A percentile compares a stretch with the other conserved stretches of the same genome.
These are phyloP conservation scores for Chytriomyces sp. DNA, from an alignment of 192 early-diverging fungal species.

Conservation along the genomic window DNA sequence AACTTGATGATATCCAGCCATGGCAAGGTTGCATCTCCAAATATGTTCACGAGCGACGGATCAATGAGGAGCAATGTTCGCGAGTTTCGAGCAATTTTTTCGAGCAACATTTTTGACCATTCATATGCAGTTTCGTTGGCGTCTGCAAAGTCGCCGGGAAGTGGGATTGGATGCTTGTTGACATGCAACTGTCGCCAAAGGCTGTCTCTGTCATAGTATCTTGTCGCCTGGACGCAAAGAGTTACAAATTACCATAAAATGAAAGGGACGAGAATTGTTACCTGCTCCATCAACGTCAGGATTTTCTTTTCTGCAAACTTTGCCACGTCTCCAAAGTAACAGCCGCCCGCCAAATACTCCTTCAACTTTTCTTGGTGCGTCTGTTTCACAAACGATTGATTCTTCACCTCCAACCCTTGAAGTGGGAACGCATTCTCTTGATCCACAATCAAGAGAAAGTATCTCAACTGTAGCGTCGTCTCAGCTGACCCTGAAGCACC, in stretches of 20 bases:
- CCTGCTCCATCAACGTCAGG: conserved; percentile 53
- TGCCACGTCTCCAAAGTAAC: conserved; percentile 58
- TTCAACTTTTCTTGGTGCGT: conserved; percentile 42
- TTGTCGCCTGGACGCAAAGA: conserved; percentile 39
- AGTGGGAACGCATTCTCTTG: conserved; percentile 39
- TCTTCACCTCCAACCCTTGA: conserved; percentile 35
- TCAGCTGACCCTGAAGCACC: conserved; percentile 4
- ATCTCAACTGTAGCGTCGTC: conserved; percentile 33
- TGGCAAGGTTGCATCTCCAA: conserved; percentile 41
- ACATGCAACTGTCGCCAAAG: conserved; percentile 52
- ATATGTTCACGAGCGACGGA: conserved; percentile 40
- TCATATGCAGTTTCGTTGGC: conserved; percentile 44
- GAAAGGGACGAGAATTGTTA: conserved; percentile 7
- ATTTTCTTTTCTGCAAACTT: conserved; percentile 50
- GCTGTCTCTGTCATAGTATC: conserved; percentile 56
- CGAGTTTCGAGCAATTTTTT: conserved; percentile 55
- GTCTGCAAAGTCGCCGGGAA: background rate
- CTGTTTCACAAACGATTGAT: conserved; percentile 26
- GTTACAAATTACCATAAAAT: background rate
- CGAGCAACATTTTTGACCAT: conserved; percentile 61
- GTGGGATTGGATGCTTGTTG: conserved; percentile 31
- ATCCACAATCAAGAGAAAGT: conserved; percentile 53
- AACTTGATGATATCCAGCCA: conserved; percentile 47
- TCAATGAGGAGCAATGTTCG: conserved; percentile 47
- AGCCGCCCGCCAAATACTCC: conserved; percentile 56